Conservation (phyloP, 345 rosid genomes). For the Turnera subulata region DNA sequence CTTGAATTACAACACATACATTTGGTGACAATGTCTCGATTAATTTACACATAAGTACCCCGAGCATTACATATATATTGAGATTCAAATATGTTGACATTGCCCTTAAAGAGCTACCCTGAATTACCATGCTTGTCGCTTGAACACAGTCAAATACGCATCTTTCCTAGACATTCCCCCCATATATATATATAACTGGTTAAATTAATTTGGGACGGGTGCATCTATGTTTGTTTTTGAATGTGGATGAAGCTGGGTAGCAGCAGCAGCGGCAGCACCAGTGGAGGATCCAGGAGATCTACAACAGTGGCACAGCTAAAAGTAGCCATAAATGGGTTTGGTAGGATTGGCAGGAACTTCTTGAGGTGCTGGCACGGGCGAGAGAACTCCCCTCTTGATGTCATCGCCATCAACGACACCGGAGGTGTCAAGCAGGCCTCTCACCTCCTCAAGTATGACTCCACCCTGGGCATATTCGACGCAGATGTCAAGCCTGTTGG, state of each 20-base stretch:
- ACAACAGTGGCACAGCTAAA: slow-evolving; percentile 77
- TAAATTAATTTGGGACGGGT: background rate
- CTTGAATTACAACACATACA: too few relatives aligned
- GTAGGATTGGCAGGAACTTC: slow-evolving; percentile 93
- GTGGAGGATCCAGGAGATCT: slow-evolving; percentile 64
- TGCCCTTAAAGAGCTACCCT: too few relatives aligned
- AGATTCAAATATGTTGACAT: too few relatives aligned
- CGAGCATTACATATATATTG: too few relatives aligned
- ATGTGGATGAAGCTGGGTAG: slow-evolving; percentile 43
- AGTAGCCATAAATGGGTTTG: slow-evolving; percentile 92
- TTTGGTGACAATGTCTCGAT: too few relatives aligned
- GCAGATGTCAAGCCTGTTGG: slow-evolving; percentile 90
- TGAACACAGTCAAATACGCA: too few relatives aligned
- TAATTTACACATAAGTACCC: too few relatives aligned
- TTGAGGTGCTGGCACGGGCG: slow-evolving; percentile 97
- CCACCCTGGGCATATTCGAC: slow-evolving; percentile 86
- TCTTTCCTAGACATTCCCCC: too few relatives aligned
- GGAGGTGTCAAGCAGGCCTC: slow-evolving; percentile 97
- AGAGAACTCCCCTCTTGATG: slow-evolving; percentile 81
- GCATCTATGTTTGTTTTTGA: too few relatives aligned
- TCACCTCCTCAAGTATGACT: slow-evolving; percentile 94
- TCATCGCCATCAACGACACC: slow-evolving; percentile 85
- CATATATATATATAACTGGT: too few relatives aligned
- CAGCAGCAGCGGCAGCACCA: too few relatives aligned
- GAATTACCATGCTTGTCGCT: too few relatives aligned